Evolutionary conservation across 768 basidiomycete species (phyloP).

Genomic region (Russula dissimulans): DNA sequence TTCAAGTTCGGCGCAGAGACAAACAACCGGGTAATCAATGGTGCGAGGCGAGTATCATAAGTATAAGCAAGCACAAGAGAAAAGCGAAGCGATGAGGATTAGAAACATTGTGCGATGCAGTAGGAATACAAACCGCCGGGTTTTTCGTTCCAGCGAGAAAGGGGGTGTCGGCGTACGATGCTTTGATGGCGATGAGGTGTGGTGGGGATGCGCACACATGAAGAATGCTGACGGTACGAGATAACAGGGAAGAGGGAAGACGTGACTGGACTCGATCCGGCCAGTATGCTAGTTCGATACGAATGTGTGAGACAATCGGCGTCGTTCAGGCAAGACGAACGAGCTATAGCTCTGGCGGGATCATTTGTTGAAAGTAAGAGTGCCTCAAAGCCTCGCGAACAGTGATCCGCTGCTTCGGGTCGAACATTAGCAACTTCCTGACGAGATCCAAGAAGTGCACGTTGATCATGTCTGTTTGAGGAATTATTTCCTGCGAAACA

Average conservation of each 20-base stretch:
- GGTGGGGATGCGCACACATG: neutral
- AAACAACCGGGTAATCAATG: constrained; percentile 15
- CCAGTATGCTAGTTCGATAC: constrained; percentile 14
- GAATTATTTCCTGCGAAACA: constrained; percentile 68
- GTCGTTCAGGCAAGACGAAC: constrained; percentile 2
- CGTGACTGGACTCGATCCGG: constrained; percentile 8
- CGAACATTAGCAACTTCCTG: constrained; percentile 78
- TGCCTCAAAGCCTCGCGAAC: constrained; percentile 84
- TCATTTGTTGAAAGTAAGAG: constrained; percentile 68
- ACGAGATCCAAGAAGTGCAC: constrained; percentile 83
- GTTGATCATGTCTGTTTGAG: constrained; percentile 63
- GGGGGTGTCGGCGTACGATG: constrained; percentile 9
- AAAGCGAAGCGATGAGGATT: constrained; percentile 11
- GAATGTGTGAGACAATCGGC: constrained; percentile 5
- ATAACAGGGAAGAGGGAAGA: neutral
- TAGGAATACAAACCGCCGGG: constrained; percentile 17
- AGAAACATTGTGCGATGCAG: constrained; percentile 12
- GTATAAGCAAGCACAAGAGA: constrained; percentile 18
- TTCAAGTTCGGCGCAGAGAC: constrained; percentile 11
- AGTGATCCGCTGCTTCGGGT: constrained; percentile 79
- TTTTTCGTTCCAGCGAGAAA: constrained; percentile 13
- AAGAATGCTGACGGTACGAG: constrained; percentile 4
- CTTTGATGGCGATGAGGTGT: constrained; percentile 9
- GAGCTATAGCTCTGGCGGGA: constrained; percentile 58
- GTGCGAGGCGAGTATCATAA: constrained; percentile 15